Evolutionary conservation across 2,329 filamentous ascomycete genomes (phyloP), one percentile per base, ranked within the genome.

Genomic region (Botrytis pseudocinerea): DNA sequence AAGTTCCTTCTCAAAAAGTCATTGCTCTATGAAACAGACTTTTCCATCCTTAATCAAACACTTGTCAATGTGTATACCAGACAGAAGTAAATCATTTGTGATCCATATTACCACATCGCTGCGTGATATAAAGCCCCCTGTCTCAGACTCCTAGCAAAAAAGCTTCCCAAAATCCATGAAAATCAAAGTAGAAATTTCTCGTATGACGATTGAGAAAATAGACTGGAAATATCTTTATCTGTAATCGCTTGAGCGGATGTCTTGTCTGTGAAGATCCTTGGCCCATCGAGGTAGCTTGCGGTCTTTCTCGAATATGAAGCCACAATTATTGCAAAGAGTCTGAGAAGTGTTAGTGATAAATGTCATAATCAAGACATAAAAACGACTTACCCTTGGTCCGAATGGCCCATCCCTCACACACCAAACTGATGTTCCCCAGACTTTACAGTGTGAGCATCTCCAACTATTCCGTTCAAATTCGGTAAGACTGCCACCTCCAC

Each of bases 271-370:
- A 64, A 95, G 85, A 74, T 91, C 88, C 80, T 90, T 90, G 4
- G 90, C 90, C 91, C 91, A 94, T 42, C 90, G 89, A 14, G 95
- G 95, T 0, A 97, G 86, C 76, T 91, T 91, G 82, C 93, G 92
- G 82, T 97, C 93, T 71, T 94, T 91, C 83, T 98, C 95, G 81
- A 93, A 98, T 32, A 95, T 84, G 78, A 95, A 91, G 73, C 94
- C 95, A 81, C 95, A 98, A 81, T 97, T 98, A 83, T 95, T 93
- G 84, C 95, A 98, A 6, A 98, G 89, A 44, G 93, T 92, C 93
- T 74, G 32, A 18, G 72, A 9, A 44, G 40, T 16, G 74, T 81
- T 76, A 80, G 79, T 73, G 69, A 70, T 63, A 73, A 54, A 66
- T 5, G 7, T 57, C 16, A 57, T 59, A 69, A 20, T 68, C 18